phyloP scores from a whole-genome alignment of 768 basidiomycete species.

The Tremella mesenterica region DNA sequence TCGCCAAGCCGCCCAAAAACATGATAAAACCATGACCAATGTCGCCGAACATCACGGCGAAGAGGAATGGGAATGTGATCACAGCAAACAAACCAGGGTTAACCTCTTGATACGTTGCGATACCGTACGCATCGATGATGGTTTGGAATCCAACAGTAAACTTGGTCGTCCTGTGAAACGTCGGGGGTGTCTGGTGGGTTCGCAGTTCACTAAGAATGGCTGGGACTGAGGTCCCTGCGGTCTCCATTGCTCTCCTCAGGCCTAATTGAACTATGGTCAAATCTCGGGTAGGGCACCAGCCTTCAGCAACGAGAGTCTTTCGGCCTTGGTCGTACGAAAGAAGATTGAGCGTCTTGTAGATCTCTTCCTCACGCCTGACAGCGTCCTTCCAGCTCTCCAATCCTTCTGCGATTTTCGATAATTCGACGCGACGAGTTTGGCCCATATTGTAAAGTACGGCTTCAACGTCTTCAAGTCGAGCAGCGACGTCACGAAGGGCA shows the following conservation, averaged over 20 bases:
- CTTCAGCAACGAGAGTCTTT: constrained; percentile 93
- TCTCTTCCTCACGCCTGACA: constrained; percentile 87
- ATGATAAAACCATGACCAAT: constrained; percentile 90
- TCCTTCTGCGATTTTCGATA: constrained; percentile 73
- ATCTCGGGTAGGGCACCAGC: constrained; percentile 93
- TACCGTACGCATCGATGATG: constrained; percentile 96
- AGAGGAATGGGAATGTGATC: constrained; percentile 90
- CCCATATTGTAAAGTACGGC: constrained; percentile 83
- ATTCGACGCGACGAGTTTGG: constrained; percentile 67
- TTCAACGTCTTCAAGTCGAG: constrained; percentile 82
- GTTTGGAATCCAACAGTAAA: constrained; percentile 95
- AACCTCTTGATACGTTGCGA: constrained; percentile 88
- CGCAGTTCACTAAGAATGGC: constrained; percentile 84
- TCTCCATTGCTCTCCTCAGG: constrained; percentile 83
- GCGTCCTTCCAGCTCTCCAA: constrained; percentile 88
- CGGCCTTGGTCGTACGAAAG: constrained; percentile 89
- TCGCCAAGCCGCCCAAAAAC: constrained; percentile 62
- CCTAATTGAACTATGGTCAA: constrained; percentile 77
- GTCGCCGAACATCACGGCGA: constrained; percentile 99
- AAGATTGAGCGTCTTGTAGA: constrained; percentile 89
- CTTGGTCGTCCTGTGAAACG: constrained; percentile 87
- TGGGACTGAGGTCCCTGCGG: constrained; percentile 82
- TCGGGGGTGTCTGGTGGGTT: constrained; percentile 86
- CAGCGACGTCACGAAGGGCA: constrained; percentile 76
- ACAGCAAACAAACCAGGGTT: constrained; percentile 85